These are phyloP conservation scores for Rhizopogon rudus DNA, from an alignment of 768 basidiomycete species.

Conservation along the genomic window DNA sequence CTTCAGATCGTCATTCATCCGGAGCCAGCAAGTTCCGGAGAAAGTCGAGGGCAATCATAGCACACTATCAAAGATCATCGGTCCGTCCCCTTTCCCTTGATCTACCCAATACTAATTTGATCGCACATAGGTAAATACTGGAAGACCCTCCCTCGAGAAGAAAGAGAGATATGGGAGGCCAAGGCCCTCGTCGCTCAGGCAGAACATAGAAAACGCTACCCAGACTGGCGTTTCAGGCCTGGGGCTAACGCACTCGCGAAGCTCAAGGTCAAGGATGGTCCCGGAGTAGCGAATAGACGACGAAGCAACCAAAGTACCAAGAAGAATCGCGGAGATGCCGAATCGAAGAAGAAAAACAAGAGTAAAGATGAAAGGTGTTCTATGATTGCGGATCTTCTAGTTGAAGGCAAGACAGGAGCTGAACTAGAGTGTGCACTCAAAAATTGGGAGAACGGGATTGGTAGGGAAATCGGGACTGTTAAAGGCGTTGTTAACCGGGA, in stretches of 20 bases:
- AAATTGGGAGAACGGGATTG: conserved; percentile 34
- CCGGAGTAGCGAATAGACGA: conserved; percentile 23
- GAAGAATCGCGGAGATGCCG: conserved; percentile 26
- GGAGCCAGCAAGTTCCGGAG: conserved; percentile 66
- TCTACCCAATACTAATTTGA: background rate
- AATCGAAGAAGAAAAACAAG: conserved; percentile 22
- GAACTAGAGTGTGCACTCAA: conserved; percentile 59
- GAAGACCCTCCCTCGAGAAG: conserved; percentile 62
- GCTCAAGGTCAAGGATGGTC: conserved; percentile 36
- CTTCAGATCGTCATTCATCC: conserved; percentile 76
- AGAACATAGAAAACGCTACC: conserved; percentile 70
- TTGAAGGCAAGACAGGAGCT: conserved; percentile 60
- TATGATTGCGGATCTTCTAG: conserved; percentile 63
- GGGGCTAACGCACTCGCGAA: conserved; percentile 42
- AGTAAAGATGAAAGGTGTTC: conserved; percentile 50
- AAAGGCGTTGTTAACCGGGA: conserved; percentile 4
- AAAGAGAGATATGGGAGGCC: conserved; percentile 73
- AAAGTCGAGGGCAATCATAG: conserved; percentile 79
- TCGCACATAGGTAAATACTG: conserved; percentile 57
- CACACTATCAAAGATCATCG: conserved; percentile 78
- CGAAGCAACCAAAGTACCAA: conserved; percentile 23
- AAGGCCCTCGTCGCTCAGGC: conserved; percentile 67
- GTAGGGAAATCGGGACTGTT: conserved; percentile 2
- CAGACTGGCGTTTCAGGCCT: conserved; percentile 80
- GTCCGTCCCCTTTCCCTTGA: conserved; percentile 26